phyloP scores from a whole-genome alignment of 352 stramenopile genomes.

The Globisporangium alternatum region DNA sequence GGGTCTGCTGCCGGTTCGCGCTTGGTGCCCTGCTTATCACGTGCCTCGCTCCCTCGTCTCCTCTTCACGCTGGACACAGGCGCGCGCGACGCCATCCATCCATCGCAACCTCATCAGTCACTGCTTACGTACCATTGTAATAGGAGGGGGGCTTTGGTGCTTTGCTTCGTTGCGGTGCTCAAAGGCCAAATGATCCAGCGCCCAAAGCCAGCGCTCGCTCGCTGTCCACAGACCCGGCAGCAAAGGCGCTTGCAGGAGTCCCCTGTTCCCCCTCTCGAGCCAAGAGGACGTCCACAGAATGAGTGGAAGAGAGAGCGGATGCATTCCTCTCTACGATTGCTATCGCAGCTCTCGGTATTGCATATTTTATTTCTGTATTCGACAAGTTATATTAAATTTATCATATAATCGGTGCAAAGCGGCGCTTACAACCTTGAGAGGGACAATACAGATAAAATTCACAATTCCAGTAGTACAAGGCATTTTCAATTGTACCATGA shows the following conservation, averaged over 20 bases:
- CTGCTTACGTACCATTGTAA: slow-evolving; percentile 18
- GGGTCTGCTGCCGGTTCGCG: not conserved
- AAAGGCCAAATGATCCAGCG: slow-evolving; percentile 22
- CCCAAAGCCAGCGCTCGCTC: not conserved
- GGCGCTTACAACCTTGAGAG: no score
- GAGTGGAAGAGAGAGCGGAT: slow-evolving; percentile 18
- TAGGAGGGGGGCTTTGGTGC: slow-evolving; percentile 10
- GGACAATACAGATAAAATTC: no score
- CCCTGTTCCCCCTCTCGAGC: not conserved
- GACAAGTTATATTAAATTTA: no score
- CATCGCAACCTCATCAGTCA: not conserved
- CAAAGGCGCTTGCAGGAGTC: not conserved
- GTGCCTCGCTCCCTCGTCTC: not conserved
- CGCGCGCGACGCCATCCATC: not conserved
- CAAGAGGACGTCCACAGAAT: slow-evolving; percentile 12
- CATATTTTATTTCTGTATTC: no score
- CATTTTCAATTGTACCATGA: no score
- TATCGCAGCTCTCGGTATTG: no score
- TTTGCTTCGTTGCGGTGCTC: slow-evolving; percentile 21
- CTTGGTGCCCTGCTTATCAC: not conserved
- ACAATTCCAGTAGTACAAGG: no score
- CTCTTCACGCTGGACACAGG: not conserved
- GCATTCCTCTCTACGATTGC: no score
- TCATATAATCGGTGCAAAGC: no score
- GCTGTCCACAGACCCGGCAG: slow-evolving; percentile 3